phyloP scores from a whole-genome alignment of 805 yeast genomes.

The Metschnikowia dekortorum region DNA sequence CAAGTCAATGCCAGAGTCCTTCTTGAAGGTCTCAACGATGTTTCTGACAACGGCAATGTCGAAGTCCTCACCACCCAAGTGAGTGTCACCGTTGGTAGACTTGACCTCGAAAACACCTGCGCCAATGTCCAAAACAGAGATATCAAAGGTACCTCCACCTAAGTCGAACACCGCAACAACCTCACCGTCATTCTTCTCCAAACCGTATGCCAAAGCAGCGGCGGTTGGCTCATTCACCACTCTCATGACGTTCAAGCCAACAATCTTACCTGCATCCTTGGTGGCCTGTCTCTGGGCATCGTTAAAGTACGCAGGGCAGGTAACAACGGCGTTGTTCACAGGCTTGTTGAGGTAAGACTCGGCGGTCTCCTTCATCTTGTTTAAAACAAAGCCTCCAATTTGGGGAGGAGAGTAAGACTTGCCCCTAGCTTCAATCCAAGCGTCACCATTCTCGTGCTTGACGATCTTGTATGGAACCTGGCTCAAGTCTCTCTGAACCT shows the following conservation, averaged over 20 bases:
- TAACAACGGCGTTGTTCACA: slow-evolving; percentile 84
- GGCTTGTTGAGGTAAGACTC: slow-evolving; percentile 85
- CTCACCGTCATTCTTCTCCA: slow-evolving; percentile 77
- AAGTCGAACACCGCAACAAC: slow-evolving; percentile 94
- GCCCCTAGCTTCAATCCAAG: slow-evolving; percentile 91
- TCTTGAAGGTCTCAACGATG: slow-evolving; percentile 74
- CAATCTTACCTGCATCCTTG: slow-evolving; percentile 97
- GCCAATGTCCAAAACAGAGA: slow-evolving; percentile 92
- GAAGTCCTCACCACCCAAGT: slow-evolving; percentile 90
- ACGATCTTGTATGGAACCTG: slow-evolving; percentile 89
- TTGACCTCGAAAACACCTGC: slow-evolving; percentile 97
- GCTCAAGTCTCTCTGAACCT: slow-evolving; percentile 84
- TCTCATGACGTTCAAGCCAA: slow-evolving; percentile 85
- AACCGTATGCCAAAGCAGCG: slow-evolving; percentile 92
- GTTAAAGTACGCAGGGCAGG: slow-evolving; percentile 87
- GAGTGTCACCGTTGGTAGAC: slow-evolving; percentile 95
- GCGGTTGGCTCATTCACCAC: slow-evolving; percentile 91
- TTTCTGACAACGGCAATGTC: slow-evolving; percentile 83
- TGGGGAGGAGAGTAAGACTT: slow-evolving; percentile 90
- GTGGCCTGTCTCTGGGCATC: slow-evolving; percentile 92
- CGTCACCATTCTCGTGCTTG: slow-evolving; percentile 90
- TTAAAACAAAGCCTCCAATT: slow-evolving; percentile 87
- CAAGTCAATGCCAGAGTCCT: slow-evolving; percentile 65
- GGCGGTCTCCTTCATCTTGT: slow-evolving; percentile 98
- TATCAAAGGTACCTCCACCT: slow-evolving; percentile 99